phyloP scores from a whole-genome alignment of 139 green algal species.

The Chlorella sp. region DNA sequence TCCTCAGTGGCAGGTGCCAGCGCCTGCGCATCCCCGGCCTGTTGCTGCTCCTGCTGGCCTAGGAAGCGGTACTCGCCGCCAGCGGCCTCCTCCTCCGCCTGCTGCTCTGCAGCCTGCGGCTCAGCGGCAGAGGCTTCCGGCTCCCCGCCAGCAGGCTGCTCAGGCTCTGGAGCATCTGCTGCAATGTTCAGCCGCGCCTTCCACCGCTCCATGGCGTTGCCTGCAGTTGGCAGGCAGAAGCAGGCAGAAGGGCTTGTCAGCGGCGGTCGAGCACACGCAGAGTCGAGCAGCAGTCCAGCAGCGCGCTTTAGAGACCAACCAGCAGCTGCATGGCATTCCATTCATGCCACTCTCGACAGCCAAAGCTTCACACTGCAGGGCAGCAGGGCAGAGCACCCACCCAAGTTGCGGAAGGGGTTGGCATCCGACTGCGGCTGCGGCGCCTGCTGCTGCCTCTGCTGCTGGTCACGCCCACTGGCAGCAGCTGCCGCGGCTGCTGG shows the following conservation, averaged over 20 bases:
- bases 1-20: conserved; percentile 93
- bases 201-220: conserved; percentile 85
- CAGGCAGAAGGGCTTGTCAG: background rate
- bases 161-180: conserved; percentile 58
- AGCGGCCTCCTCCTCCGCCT: conserved; percentile 13
- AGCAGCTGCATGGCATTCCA: too few relatives aligned
- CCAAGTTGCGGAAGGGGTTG: conserved; percentile 80
- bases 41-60: conserved; percentile 39
- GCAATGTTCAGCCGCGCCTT: conserved; percentile 69
- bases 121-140: conserved; percentile 9
- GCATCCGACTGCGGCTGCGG: conserved; percentile 46
- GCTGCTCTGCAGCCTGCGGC: conserved; percentile 7
- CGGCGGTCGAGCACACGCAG: background rate
- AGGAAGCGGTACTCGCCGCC: conserved; percentile 72
- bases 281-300: too few relatives aligned
- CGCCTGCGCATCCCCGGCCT: conserved; percentile 61
- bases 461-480: background rate
- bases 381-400: background rate
- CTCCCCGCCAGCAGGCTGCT: conserved; percentile 28
- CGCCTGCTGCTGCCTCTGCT: background rate
- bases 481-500: conserved; percentile 1
- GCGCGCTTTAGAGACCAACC: too few relatives aligned
- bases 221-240: background rate
- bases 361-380: too few relatives aligned
- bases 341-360: too few relatives aligned